phyloP scores from a whole-genome alignment of 208 protist species.

The Perkinsela sp. region DNA sequence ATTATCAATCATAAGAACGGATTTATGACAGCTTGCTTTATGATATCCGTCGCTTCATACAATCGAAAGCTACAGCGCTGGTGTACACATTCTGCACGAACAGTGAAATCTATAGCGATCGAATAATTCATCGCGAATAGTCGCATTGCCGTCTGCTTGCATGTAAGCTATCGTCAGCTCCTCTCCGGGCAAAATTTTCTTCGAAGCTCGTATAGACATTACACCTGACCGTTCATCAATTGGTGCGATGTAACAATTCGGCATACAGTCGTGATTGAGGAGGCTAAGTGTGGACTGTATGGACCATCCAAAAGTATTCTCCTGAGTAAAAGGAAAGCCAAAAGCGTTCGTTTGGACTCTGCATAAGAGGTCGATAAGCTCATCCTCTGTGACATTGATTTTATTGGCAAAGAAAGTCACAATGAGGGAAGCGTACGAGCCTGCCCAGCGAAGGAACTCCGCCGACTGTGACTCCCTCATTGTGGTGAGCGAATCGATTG shows the following conservation, averaged over 20 bases:
- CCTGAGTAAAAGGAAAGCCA: constrained; percentile 28
- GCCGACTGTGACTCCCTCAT: constrained; percentile 11
- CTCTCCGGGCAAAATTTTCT: neutral
- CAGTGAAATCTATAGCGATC: neutral
- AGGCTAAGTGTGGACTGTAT: constrained; percentile 27
- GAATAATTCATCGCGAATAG: neutral
- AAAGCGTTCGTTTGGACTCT: constrained; percentile 32
- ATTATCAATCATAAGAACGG: too few relatives aligned
- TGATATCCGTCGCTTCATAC: too few relatives aligned
- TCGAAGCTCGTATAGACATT: neutral
- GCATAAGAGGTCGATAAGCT: constrained; percentile 19
- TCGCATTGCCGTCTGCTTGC: neutral
- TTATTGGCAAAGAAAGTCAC: constrained; percentile 4
- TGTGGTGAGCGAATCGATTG: constrained; percentile 10
- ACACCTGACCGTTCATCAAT: neutral
- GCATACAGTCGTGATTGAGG: constrained; percentile 45
- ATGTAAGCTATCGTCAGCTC: neutral
- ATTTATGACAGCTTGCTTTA: too few relatives aligned
- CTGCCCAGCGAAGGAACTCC: constrained; percentile 13
- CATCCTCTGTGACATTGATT: constrained; percentile 9
- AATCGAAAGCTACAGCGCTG: too few relatives aligned
- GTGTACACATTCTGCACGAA: neutral
- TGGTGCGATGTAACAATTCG: constrained; percentile 8
- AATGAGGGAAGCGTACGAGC: constrained; percentile 13
- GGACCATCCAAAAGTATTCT: constrained; percentile 29